Percentiles rank a stretch among this genome's conserved stretches.
Evolutionary conservation across 1,139 yeast species (phyloP).

Genomic region (Nakaseomyces sp.): DNA sequence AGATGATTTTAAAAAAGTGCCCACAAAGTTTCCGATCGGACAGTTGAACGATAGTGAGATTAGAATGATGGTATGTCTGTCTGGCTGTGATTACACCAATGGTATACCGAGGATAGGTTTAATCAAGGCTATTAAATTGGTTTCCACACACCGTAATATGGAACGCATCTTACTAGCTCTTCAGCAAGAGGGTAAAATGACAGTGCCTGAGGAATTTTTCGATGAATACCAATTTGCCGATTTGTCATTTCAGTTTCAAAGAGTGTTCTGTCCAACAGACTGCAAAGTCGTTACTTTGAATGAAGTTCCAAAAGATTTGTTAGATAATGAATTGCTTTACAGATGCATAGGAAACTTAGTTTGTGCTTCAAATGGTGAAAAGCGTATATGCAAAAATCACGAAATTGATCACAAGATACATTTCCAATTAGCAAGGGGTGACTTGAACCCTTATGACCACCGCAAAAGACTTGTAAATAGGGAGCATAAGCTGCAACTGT

Average conservation of each 20-base stretch:
- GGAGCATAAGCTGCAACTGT: constrained; percentile 23
- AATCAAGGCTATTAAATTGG: constrained; percentile 60
- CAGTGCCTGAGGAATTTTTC: constrained; percentile 50
- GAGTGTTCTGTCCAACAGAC: constrained; percentile 66
- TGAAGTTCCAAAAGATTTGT: constrained; percentile 40
- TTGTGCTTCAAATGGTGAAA: constrained; percentile 8
- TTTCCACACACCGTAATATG: constrained; percentile 43
- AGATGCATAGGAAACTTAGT: constrained; percentile 48
- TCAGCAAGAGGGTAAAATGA: constrained; percentile 51
- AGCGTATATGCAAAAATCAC: constrained; percentile 22
- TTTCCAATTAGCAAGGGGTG: constrained; percentile 52
- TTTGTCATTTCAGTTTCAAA: constrained; percentile 74
- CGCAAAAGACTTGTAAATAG: constrained; percentile 35
- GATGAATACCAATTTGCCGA: constrained; percentile 59
- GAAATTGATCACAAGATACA: constrained; percentile 39
- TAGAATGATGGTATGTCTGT: constrained; percentile 69
- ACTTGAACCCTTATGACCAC: constrained; percentile 57
- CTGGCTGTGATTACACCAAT: constrained; percentile 93
- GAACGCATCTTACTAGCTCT: constrained; percentile 51
- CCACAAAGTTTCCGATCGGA: constrained; percentile 39
- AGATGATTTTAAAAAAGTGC: constrained; percentile 40
- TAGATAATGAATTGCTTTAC: neutral
- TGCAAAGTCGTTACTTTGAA: constrained; percentile 48
- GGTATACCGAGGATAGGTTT: constrained; percentile 81
- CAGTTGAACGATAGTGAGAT: constrained; percentile 48